These are phyloP conservation scores for Leccinum truebloodii DNA, from an alignment of 768 basidiomycete species.

Conservation along the genomic window DNA sequence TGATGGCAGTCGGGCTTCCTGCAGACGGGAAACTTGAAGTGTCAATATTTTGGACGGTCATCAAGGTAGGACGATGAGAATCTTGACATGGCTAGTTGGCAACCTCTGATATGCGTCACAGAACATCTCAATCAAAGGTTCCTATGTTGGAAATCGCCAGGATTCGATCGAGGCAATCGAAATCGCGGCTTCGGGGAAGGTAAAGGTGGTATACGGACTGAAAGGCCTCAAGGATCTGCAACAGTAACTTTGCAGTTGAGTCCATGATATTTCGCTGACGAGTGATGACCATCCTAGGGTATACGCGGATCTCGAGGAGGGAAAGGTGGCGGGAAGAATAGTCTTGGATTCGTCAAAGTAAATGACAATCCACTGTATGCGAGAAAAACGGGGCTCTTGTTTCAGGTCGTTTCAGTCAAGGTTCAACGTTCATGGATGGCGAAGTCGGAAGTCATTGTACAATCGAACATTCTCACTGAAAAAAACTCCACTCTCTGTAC, in stretches of 20 bases:
- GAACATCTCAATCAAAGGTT: conserved; percentile 33
- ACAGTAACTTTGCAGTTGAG: conserved; percentile 39
- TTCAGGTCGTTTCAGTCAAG: not conserved
- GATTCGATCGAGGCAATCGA: conserved; percentile 81
- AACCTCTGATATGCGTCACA: conserved; percentile 4
- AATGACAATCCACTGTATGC: not conserved
- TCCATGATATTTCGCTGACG: not conserved
- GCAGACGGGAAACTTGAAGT: conserved; percentile 55
- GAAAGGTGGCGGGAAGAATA: conserved; percentile 44
- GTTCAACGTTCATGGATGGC: not conserved
- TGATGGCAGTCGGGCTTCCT: conserved; percentile 82
- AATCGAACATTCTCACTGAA: not conserved
- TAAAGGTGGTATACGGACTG: conserved; percentile 56
- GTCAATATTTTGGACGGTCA: conserved; percentile 72
- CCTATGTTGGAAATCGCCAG: conserved; percentile 71
- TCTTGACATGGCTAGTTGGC: too few species aligned
- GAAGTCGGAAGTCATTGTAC: not conserved
- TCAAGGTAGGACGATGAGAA: conserved; percentile 42
- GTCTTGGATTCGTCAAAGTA: conserved; percentile 38
- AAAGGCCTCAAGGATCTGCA: conserved; percentile 53
- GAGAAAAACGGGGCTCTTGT: not conserved
- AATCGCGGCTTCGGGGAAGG: conserved; percentile 69
- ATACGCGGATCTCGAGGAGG: conserved; percentile 41
- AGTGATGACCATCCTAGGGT: conserved; percentile 24
- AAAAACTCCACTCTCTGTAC: not conserved